These are phyloP conservation scores for Ophiosphaerella korrae DNA, from an alignment of 2,329 filamentous ascomycete species.

Conservation along the genomic window DNA sequence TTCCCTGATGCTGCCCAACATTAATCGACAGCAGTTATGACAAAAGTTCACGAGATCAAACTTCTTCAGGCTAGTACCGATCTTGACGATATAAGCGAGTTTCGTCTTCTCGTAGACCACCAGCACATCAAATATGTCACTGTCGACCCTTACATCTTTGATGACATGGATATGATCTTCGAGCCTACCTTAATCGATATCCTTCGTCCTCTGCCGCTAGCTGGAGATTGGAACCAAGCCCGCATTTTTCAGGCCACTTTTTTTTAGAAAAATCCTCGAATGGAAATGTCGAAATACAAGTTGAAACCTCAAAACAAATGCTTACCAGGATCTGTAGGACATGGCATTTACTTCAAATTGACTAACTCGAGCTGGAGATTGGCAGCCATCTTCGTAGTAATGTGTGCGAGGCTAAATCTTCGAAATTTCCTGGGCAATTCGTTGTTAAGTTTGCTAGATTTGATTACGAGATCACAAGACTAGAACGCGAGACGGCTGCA, in stretches of 20 bases:
- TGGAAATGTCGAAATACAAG: constrained; percentile 22
- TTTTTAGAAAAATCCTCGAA: too few relatives aligned
- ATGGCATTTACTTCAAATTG: constrained; percentile 45
- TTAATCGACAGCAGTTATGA: too few relatives aligned
- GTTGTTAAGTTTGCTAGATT: constrained; percentile 50
- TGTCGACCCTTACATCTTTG: constrained; percentile 44
- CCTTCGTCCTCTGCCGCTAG: constrained; percentile 40
- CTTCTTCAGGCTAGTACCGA: constrained; percentile 19
- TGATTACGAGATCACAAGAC: constrained; percentile 43
- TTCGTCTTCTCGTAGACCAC: constrained; percentile 47
- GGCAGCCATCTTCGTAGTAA: constrained; percentile 8
- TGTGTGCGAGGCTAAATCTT: constrained; percentile 18
- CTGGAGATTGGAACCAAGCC: constrained; percentile 43
- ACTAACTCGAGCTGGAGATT: constrained; percentile 42
- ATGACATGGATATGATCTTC: constrained; percentile 42
- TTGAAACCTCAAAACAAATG: constrained; percentile 21
- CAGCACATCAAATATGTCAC: constrained; percentile 51
- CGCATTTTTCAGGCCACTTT: constrained; percentile 39
- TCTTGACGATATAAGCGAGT: constrained; percentile 36
- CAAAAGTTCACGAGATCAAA: not conserved
- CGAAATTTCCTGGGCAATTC: constrained; percentile 13
- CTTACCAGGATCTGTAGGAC: constrained; percentile 40
- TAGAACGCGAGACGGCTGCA: constrained; percentile 46
- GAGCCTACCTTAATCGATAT: constrained; percentile 38
- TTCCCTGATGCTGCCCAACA: too few relatives aligned